Conservation (phyloP, 371 early-diverging fungal species). For the Mucor lusitanicus region DNA sequence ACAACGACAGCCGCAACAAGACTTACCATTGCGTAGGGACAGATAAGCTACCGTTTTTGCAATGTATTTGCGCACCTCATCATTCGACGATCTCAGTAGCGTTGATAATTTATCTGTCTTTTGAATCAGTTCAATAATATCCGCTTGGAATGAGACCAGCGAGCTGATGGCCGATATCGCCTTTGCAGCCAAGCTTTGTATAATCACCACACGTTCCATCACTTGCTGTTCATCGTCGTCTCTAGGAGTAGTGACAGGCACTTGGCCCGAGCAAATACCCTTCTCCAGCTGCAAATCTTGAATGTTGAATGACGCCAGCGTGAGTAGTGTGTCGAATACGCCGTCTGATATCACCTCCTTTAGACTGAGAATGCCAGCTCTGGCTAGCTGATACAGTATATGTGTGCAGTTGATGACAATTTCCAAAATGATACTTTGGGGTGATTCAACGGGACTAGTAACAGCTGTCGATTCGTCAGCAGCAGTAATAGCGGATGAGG, state of each 20-base stretch:
- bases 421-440: conserved; percentile 31
- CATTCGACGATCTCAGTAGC: conserved; percentile 35
- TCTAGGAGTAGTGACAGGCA: neutral
- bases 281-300: neutral
- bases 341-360: conserved; percentile 45
- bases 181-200: conserved; percentile 49
- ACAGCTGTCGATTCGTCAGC: neutral
- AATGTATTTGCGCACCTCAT: conserved; percentile 54
- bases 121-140: conserved; percentile 40
- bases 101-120: conserved; percentile 31
- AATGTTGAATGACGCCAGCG: conserved; percentile 34
- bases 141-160: conserved; percentile 31
- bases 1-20: too few species aligned
- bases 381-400: conserved; percentile 43
- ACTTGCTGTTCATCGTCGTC: conserved; percentile 24
- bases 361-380: conserved; percentile 46
- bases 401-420: conserved; percentile 49
- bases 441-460: neutral
- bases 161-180: conserved; percentile 49
- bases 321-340: conserved; percentile 32
- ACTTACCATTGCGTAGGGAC: conserved; percentile 56
- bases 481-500: neutral
- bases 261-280: neutral
- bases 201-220: conserved; percentile 26
- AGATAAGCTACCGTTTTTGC: conserved; percentile 64